A percentile compares a stretch with the other conserved stretches of the same genome.
These are phyloP conservation scores for Cylindrodendrum hubeiense DNA, from an alignment of 2,329 filamentous ascomycete species.

Conservation along the genomic window DNA sequence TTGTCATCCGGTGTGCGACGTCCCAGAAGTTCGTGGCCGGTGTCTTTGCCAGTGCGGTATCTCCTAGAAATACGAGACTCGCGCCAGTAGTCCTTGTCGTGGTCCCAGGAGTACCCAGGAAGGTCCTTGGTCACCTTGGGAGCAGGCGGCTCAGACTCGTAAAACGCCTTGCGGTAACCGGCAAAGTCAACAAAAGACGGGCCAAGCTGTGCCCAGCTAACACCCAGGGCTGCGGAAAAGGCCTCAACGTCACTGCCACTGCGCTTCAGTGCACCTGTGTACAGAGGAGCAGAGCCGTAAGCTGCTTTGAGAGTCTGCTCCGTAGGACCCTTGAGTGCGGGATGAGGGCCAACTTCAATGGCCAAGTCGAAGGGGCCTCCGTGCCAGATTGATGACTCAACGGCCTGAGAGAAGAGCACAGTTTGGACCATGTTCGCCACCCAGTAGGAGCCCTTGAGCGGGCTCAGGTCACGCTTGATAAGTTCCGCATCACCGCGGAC, in stretches of 20 bases:
- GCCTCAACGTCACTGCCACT: slow-evolving; percentile 6
- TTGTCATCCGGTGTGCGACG: slow-evolving; percentile 21
- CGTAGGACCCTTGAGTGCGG: slow-evolving; percentile 57
- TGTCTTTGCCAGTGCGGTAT: slow-evolving; percentile 18
- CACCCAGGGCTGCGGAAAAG: slow-evolving; percentile 2
- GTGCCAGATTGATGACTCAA: slow-evolving; percentile 33
- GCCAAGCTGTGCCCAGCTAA: slow-evolving; percentile 11
- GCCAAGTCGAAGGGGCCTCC: slow-evolving; percentile 40
- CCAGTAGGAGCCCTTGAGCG: slow-evolving; percentile 48
- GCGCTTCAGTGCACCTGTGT: slow-evolving; percentile 14
- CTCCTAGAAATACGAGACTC: slow-evolving; percentile 15
- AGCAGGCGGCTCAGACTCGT: background rate
- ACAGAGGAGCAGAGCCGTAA: slow-evolving; percentile 2
- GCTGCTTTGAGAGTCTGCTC: slow-evolving; percentile 51
- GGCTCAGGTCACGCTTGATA: slow-evolving; percentile 19
- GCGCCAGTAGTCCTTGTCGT: slow-evolving; percentile 15
- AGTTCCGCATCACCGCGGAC: slow-evolving; percentile 29
- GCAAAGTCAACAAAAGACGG: slow-evolving; percentile 9
- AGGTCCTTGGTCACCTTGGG: slow-evolving; percentile 11
- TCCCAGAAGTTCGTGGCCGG: slow-evolving; percentile 17
- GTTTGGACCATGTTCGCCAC: slow-evolving; percentile 49
- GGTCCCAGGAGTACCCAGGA: slow-evolving; percentile 20
- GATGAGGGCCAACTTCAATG: slow-evolving; percentile 60
- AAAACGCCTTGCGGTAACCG: slow-evolving; percentile 13
- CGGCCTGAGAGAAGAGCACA: slow-evolving; percentile 49